A percentile compares a stretch with the other conserved stretches of the same genome.
Conservation (phyloP, 805 yeast species). For the Kluyveromyces nonfermentans region DNA sequence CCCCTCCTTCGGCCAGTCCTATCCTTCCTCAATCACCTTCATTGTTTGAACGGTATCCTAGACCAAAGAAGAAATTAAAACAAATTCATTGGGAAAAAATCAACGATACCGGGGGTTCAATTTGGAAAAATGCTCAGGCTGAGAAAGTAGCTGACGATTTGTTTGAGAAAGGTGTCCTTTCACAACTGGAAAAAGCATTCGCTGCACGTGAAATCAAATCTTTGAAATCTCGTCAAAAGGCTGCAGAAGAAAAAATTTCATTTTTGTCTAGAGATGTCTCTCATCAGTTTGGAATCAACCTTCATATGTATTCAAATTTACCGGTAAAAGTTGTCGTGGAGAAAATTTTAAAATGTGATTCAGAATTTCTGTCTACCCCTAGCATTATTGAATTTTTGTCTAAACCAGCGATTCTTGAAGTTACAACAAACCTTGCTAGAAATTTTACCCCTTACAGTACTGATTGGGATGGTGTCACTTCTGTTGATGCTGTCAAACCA, state of each 20-base stretch:
- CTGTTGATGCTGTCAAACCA: conserved; percentile 30
- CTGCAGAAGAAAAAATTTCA: conserved; percentile 47
- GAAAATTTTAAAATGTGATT: conserved; percentile 70
- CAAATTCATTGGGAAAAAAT: conserved; percentile 97
- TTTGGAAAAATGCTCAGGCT: conserved; percentile 69
- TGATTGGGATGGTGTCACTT: conserved; percentile 46
- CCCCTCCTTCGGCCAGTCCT: conserved; percentile 24
- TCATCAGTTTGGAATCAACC: conserved; percentile 90
- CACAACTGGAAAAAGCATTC: conserved; percentile 77
- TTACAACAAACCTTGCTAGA: conserved; percentile 59
- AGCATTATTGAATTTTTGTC: conserved; percentile 80
- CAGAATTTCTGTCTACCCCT: conserved; percentile 54
- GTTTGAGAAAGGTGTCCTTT: conserved; percentile 66
- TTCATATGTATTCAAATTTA: conserved; percentile 61
- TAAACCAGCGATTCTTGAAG: conserved; percentile 64
- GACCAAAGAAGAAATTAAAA: conserved; percentile 72
- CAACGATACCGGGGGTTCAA: conserved; percentile 73
- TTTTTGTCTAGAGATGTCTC: conserved; percentile 77
- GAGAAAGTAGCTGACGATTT: conserved; percentile 50
- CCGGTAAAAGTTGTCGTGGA: conserved; percentile 56
- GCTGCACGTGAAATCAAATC: conserved; percentile 68
- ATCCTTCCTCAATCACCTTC: conserved; percentile 27
- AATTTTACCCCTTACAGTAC: conserved; percentile 74
- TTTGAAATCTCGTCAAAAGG: conserved; percentile 37
- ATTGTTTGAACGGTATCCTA: conserved; percentile 43